phyloP scores from a whole-genome alignment of 108 stramenopile genomes.

The Mayamaea pseudoterrestris region DNA sequence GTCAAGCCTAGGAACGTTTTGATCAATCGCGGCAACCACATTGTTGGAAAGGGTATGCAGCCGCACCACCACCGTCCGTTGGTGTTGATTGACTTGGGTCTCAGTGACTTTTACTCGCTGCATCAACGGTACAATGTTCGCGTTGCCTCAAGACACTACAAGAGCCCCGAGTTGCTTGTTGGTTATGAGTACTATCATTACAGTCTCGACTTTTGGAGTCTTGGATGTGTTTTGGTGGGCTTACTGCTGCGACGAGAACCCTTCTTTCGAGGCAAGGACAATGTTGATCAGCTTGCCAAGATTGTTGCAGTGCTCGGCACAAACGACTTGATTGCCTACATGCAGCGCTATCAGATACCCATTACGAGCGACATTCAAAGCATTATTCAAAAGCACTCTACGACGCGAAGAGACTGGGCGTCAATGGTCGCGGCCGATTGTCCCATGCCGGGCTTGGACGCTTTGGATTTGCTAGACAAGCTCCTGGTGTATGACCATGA shows the following conservation, averaged over 20 bases:
- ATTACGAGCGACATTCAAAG: slow-evolving; percentile 15
- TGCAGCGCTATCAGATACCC: slow-evolving; percentile 31
- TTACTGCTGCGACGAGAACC: slow-evolving; percentile 65
- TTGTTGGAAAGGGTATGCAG: not conserved
- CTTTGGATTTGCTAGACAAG: slow-evolving; percentile 62
- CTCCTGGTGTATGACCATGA: slow-evolving; percentile 75
- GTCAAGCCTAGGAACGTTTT: slow-evolving; percentile 90
- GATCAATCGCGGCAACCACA: slow-evolving; percentile 48
- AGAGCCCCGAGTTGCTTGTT: slow-evolving; percentile 79
- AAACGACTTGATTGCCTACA: slow-evolving; percentile 46
- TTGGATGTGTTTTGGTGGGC: slow-evolving; percentile 78
- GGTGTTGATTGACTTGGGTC: slow-evolving; percentile 84
- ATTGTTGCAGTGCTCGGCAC: slow-evolving; percentile 69
- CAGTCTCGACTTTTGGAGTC: slow-evolving; percentile 75
- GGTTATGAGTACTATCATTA: slow-evolving; percentile 73
- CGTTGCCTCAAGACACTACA: slow-evolving; percentile 87
- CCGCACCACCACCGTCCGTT: slow-evolving; percentile 20
- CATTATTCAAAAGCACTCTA: slow-evolving; percentile 22
- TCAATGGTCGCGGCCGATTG: slow-evolving; percentile 10
- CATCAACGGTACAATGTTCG: slow-evolving; percentile 78
- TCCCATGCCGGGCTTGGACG: slow-evolving; percentile 15
- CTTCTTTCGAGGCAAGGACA: slow-evolving; percentile 75
- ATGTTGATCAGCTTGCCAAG: slow-evolving; percentile 70
- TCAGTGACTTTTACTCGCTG: slow-evolving; percentile 87
- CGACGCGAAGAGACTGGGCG: slow-evolving; percentile 21